Base-by-base conservation (phyloP, 2,329 filamentous ascomycete genomes). In the Pseudogymnoascus sp. region DNA sequence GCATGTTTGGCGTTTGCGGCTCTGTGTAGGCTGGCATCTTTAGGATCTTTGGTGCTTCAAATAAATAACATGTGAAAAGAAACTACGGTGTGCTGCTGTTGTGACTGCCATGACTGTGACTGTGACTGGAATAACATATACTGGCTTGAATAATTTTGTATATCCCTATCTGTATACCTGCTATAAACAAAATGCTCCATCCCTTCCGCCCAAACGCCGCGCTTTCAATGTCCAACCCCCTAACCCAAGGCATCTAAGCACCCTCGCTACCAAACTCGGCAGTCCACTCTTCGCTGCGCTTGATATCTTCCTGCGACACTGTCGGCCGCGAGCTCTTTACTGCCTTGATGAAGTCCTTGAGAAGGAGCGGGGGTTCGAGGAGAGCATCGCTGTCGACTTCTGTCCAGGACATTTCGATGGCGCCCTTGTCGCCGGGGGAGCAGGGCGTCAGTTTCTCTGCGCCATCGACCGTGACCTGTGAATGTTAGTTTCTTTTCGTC, bases 211-310 rank as follows among this genome's bases (percentile, higher is more conserved):
- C 51, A 38, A 58, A 65, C 62, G 67, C 62, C 61, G 35, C 21
- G 66, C 65, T 66, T 66, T 64, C 61, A 62, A 66, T 69, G 65
- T 67, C 66, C 65, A 66, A 64, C 65, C 68, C 68, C 68, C 67
- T 65, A 66, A 59, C 62, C 62, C 68, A 68, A 63, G 63, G 61
- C 59, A 29, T 36, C 48, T 64, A 74, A 51, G 68, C 69, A 31
- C 93, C 93, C 74, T 97, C 93, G 73, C 91, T 96, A 62, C 93
- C 93, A 77, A 97, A 97, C 77, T 97, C 92, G 70, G 88, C 84
- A 8, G 94, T 99, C 94, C 94, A 99, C 48, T 97, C 92, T 55
- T 89, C 82, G 74, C 93, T 97, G 71, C 85, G 83, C 68, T 85
- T 82, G 51, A 99, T 81, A 73, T 99, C 95, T 59, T 92, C 91